Evolutionary conservation across 805 yeast species (phyloP), one percentile per base, ranked within the genome.

Genomic region (Pichia occidentalis): DNA sequence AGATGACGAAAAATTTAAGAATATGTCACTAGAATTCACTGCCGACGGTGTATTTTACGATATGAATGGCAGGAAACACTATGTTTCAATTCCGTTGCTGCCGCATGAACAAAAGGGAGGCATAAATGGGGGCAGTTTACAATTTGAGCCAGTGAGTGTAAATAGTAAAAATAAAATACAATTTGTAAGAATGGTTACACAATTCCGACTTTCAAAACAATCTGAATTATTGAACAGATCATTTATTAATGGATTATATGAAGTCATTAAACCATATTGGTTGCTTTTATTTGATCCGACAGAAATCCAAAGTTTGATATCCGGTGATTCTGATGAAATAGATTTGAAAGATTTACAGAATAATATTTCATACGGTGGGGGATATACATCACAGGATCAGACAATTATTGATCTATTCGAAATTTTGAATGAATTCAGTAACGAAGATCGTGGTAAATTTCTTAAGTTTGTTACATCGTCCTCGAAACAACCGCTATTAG

Each of bases 401-500:
- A 85, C 95, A 0, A 64, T 90, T 2, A 42, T 42, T 13, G 63
- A 73, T 42, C 75, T 92, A 47, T 87, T 95, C 88, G 77, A 78
- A 42, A 77, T 86, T 5, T 65, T 92, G 5, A 65, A 64, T 4
- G 95, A 85, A 43, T 73, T 86, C 69, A 55, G 67, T 2, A 63
- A 71, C 3, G 70, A 68, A n/a, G 85, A 86, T 39, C 67, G 76
- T 44, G 67, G 75, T 16, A 71, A 73, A 35, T 71, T 92, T 39
- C 60, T 92, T 20, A 85, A 85, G 54, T 92, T 90, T 63, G 96
- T 85, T 20, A 92, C 97, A 0, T 83, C 96, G 0, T 95, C 86
- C 1, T 80, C 95, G 1, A 71, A 88, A 43, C 95, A 95, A 0
- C 98, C 98, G 1, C 64, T 92, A 28, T 67, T 85, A 19, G 98